Percentiles rank a stretch among this genome's conserved stretches.
phyloP scores from a whole-genome alignment of 805 yeast genomes.

The Zygosaccharomyces bisporus region DNA sequence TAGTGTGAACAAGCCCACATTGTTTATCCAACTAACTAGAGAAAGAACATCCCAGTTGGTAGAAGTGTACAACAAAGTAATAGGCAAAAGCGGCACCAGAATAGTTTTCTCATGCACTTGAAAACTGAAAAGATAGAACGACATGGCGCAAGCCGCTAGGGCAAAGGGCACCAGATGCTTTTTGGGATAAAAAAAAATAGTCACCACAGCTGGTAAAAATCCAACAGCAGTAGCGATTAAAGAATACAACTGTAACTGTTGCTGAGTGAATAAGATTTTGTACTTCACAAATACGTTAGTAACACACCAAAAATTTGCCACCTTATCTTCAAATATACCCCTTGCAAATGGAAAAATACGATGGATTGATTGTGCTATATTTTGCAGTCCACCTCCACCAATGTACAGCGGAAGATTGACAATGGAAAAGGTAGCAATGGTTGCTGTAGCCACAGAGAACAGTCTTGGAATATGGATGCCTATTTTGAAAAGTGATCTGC shows the following conservation, averaged over 20 bases:
- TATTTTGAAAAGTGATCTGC: conserved; percentile 41
- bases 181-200: conserved; percentile 49
- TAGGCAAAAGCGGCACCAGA: conserved; percentile 80
- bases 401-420: conserved; percentile 60
- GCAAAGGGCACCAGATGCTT: conserved; percentile 62
- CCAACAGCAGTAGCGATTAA: conserved; percentile 49
- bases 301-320: conserved; percentile 98
- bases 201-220: conserved; percentile 53
- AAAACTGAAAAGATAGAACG: conserved; percentile 85
- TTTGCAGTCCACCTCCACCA: conserved; percentile 39
- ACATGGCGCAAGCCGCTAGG: conserved; percentile 76
- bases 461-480: conserved; percentile 54
- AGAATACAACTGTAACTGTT: conserved; percentile 58
- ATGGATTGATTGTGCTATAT: conserved; percentile 49
- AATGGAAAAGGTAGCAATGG: conserved; percentile 48
- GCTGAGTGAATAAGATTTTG: conserved; percentile 48
- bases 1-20: conserved; percentile 77
- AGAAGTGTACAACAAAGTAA: conserved; percentile 56
- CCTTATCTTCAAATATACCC: conserved; percentile 96
- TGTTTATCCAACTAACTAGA: conserved; percentile 81
- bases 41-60: conserved; percentile 60
- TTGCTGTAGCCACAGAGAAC: conserved; percentile 58
- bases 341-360: conserved; percentile 90
- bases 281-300: conserved; percentile 75
- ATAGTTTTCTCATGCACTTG: conserved; percentile 96